Base-by-base conservation (phyloP, 495 filamentous ascomycete species). In the Annulohypoxylon stygium region DNA sequence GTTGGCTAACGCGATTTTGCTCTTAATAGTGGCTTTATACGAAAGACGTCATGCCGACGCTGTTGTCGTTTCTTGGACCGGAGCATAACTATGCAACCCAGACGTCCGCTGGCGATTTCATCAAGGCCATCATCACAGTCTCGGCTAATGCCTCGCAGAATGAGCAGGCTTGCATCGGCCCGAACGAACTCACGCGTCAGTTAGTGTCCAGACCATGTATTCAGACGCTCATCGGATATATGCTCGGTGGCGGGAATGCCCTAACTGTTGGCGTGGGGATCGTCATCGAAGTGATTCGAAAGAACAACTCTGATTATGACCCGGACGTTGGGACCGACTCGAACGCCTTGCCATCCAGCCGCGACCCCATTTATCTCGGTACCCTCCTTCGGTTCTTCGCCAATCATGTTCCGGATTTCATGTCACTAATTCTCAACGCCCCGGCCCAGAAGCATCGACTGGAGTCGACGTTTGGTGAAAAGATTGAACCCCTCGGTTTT, bases 231-330 rank as follows among this genome's bases (percentile, higher is more conserved):
- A 93, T 98, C 64, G 83, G 85, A 25, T 92, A 96, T 69, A 99
- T 99, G 96, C 89, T 98, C 18, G 88, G 90, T 36, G 96, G 96
- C 30, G 97, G 96, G 45, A 98, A 98, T 74, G 91, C 96, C 4
- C 83, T 99, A 63, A 98, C 96, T 1, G 97, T 98, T 43, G 97
- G 96, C 18, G 96, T 99, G 33, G 96, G 97, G 14, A 97, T 98
- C 70, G 89, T 99, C 11, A 98, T 99, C 71, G 96, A 99, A 80
- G 96, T 99, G 30, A 99, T 99, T 75, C 89, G 96, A 57, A 99
- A 99, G 83, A 99, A 99, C 76, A 99, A 99, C 77, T 98, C 97
- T 0, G 96, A 99, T 80, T 99, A 99, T 76, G 96, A 99, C 74
- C 92, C 94, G 2, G 97, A 98, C 71, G 91, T 92, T 70, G 87